phyloP scores from a whole-genome alignment of 441 rosid species.

The Dalechampia spathulata region DNA sequence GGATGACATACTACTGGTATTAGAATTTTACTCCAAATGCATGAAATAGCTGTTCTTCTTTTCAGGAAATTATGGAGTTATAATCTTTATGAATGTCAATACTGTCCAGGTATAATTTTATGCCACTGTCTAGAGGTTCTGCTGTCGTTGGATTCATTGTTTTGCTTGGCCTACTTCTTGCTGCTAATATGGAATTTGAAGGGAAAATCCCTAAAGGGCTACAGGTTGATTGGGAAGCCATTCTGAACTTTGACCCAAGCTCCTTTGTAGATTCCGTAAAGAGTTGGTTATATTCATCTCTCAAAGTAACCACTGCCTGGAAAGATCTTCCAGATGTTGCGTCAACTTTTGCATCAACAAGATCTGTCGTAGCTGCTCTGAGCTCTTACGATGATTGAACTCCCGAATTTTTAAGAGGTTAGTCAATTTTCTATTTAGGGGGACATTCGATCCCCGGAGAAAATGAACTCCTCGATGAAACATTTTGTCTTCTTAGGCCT shows the following conservation, averaged over 20 bases:
- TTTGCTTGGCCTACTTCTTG: constrained; percentile 78
- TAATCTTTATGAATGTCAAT: constrained; percentile 1
- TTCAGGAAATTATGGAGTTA: not conserved
- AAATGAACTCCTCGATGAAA: too few species aligned
- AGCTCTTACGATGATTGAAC: constrained; percentile 58
- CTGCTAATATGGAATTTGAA: constrained; percentile 87
- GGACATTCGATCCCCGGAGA: too few species aligned
- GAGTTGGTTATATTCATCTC: constrained; percentile 75
- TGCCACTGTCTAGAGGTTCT: constrained; percentile 95
- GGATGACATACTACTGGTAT: constrained; percentile 98
- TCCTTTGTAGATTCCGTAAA: constrained; percentile 54
- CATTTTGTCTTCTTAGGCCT: too few species aligned
- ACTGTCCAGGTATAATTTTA: constrained; percentile 80
- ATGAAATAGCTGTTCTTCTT: constrained; percentile 5
- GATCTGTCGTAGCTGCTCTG: constrained; percentile 80
- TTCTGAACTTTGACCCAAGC: constrained; percentile 58
- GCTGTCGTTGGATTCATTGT: constrained; percentile 82
- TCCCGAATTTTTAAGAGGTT: constrained; percentile 25
- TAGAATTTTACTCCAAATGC: constrained; percentile 1
- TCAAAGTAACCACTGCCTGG: constrained; percentile 72
- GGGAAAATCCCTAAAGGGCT: constrained; percentile 64
- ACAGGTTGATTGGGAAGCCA: constrained; percentile 98
- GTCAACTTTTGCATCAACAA: constrained; percentile 70
- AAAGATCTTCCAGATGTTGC: constrained; percentile 74
- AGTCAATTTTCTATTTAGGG: constrained; percentile 11